phyloP scores from a whole-genome alignment of 805 yeast genomes.

The Yamadazyma laniorum region DNA sequence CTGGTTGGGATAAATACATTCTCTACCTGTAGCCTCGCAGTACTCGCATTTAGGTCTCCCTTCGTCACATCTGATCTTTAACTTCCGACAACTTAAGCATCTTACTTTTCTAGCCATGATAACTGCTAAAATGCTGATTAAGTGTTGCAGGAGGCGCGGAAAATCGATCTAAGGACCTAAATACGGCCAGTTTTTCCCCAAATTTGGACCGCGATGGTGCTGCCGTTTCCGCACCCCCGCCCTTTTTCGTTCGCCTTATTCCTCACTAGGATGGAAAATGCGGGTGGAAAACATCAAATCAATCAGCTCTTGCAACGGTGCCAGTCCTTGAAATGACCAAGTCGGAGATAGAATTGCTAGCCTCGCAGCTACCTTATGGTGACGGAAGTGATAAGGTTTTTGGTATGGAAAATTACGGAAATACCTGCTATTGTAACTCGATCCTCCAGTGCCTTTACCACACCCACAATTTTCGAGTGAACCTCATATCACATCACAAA shows the following conservation, averaged over 20 bases:
- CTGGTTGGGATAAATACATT: conserved; percentile 17
- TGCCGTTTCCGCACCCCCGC: too few relatives aligned
- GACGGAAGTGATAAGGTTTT: conserved; percentile 68
- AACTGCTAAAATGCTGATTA: neutral
- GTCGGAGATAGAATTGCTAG: conserved; percentile 7
- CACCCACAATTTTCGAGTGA: conserved; percentile 60
- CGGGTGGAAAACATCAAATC: too few relatives aligned
- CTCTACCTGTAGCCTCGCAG: conserved; percentile 22
- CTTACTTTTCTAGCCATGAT: neutral
- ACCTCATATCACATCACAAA: conserved; percentile 28
- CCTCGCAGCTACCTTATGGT: conserved; percentile 39
- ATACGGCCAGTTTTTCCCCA: too few relatives aligned
- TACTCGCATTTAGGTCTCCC: conserved; percentile 27
- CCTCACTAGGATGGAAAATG: too few relatives aligned
- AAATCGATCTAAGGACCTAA: too few relatives aligned
- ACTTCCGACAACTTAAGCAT: conserved; percentile 14
- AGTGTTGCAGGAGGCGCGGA: too few relatives aligned
- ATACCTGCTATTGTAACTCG: conserved; percentile 93
- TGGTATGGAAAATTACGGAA: conserved; percentile 84
- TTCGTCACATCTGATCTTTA: conserved; percentile 22
- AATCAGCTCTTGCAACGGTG: too few relatives aligned
- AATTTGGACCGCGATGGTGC: too few relatives aligned
- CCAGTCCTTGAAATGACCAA: too few relatives aligned
- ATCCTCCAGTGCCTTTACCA: conserved; percentile 85
- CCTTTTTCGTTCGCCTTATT: too few relatives aligned